phyloP scores from a whole-genome alignment of 1,139 yeast species.

The Nakaseomyces delphensis region DNA sequence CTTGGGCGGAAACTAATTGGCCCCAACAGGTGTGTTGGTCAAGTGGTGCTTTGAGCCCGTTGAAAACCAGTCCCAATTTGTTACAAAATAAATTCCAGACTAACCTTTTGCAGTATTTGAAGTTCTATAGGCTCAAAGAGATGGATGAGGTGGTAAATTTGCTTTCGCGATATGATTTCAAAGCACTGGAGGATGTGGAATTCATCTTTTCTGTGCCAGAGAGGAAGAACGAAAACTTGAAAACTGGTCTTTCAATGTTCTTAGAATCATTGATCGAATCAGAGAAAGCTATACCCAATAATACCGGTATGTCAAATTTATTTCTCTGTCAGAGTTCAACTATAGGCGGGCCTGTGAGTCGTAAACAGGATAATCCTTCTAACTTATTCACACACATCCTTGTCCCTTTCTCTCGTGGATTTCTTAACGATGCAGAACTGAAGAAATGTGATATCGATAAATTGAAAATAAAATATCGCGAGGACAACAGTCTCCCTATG shows the following conservation, averaged over 20 bases:
- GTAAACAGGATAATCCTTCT: slow-evolving; percentile 25
- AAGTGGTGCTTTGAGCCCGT: slow-evolving; percentile 13
- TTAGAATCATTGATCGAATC: neutral
- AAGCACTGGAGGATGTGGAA: slow-evolving; percentile 38
- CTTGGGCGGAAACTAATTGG: slow-evolving; percentile 43
- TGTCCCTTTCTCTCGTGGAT: slow-evolving; percentile 34
- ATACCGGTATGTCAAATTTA: too few relatives aligned
- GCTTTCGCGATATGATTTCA: slow-evolving; percentile 38
- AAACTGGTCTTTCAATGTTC: slow-evolving; percentile 18
- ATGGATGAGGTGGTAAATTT: slow-evolving; percentile 32
- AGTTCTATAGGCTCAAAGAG: slow-evolving; percentile 33
- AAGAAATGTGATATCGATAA: slow-evolving; percentile 7
- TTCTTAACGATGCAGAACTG: slow-evolving; percentile 8
- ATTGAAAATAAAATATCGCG: slow-evolving; percentile 25
- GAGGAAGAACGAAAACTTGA: slow-evolving; percentile 28
- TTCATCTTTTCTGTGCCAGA: slow-evolving; percentile 55
- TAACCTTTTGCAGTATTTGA: slow-evolving; percentile 40
- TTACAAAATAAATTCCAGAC: slow-evolving; percentile 10
- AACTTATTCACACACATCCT: slow-evolving; percentile 51
- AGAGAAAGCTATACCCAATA: neutral
- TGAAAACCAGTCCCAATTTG: neutral
- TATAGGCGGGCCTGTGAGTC: slow-evolving; percentile 46
- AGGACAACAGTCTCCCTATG: slow-evolving; percentile 37
- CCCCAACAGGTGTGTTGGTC: slow-evolving; percentile 63
- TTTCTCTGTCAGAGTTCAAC: slow-evolving; percentile 51